phyloP scores from a whole-genome alignment of 805 yeast genomes.

The Nakazawaea ishiwadae region DNA sequence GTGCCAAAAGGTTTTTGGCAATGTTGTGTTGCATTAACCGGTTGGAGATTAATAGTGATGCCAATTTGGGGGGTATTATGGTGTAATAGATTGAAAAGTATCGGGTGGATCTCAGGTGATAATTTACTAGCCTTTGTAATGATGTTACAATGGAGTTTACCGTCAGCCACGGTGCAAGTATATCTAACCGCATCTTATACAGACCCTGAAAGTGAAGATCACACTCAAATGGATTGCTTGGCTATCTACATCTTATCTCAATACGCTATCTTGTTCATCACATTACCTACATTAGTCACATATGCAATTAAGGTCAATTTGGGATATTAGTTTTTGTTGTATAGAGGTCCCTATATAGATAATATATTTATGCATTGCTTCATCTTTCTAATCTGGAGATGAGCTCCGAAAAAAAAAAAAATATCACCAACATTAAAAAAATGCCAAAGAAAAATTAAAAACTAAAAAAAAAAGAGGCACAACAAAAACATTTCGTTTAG shows the following conservation, averaged over 20 bases:
- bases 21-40: conserved; percentile 39
- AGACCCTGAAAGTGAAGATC: conserved; percentile 42
- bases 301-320: conserved; percentile 29
- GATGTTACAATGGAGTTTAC: conserved; percentile 46
- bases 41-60: conserved; percentile 36
- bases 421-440: no score
- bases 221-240: conserved; percentile 51
- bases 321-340: conserved; percentile 1
- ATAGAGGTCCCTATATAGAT: no score
- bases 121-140: conserved; percentile 35
- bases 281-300: conserved; percentile 48
- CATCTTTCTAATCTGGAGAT: no score
- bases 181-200: conserved; percentile 55
- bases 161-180: conserved; percentile 56
- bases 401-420: no score
- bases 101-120: conserved; percentile 42
- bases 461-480: no score
- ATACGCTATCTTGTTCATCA: conserved; percentile 38
- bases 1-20: conserved; percentile 56
- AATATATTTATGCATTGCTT: no score
- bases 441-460: no score
- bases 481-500: no score
- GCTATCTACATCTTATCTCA: conserved; percentile 47
- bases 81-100: conserved; percentile 38
- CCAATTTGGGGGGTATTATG: conserved; percentile 53